phyloP scores from a whole-genome alignment of 139 green algal species.

The Desmodesmus armatus region DNA sequence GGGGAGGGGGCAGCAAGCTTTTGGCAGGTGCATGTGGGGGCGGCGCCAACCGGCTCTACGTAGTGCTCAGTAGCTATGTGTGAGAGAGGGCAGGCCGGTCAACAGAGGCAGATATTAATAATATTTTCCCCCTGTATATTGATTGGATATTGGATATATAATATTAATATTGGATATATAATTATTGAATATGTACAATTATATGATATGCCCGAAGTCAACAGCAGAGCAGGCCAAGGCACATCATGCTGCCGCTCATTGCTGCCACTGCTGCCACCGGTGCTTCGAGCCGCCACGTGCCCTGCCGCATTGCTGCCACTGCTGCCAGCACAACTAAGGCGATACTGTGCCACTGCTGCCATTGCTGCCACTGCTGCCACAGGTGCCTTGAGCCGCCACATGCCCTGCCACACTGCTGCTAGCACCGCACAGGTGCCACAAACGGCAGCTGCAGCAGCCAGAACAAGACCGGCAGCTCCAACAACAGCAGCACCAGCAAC shows the following conservation, averaged over 20 bases:
- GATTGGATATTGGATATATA: no score
- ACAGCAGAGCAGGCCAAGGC: no score
- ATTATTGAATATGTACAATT: no score
- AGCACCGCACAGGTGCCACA: not conserved
- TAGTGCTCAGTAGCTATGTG: not conserved
- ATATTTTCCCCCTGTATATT: no score
- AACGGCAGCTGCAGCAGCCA: not conserved
- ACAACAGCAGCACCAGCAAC: not conserved
- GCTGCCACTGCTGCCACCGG: not conserved
- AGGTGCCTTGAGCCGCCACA: not conserved
- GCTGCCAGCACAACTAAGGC: not conserved
- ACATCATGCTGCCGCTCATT: no score
- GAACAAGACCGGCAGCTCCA: not conserved
- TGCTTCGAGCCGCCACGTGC: not conserved
- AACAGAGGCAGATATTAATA: no score
- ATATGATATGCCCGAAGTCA: no score
- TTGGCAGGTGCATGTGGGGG: no score
- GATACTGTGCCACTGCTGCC: not conserved
- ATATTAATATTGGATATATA: no score
- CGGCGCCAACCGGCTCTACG: no score
- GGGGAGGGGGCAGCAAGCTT: no score
- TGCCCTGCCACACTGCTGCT: not conserved
- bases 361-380: not conserved
- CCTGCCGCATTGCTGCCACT: not conserved
- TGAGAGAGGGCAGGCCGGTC: no score